Evolutionary conservation across 768 basidiomycete genomes (phyloP).

Genomic region (Pseudohyphozyma bogoriensis): DNA sequence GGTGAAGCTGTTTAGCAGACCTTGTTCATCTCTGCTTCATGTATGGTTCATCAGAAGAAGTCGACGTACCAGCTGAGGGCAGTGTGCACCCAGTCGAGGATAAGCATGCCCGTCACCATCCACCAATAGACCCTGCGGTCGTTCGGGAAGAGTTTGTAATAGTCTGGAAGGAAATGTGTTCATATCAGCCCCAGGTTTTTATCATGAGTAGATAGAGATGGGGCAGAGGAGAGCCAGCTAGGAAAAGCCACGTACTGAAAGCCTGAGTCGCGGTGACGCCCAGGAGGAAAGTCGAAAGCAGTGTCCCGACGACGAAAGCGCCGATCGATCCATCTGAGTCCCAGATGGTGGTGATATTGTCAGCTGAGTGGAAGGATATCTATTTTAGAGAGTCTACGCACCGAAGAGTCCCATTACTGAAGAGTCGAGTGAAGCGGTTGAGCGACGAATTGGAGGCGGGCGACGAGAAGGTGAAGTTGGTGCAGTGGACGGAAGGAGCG

Average conservation of each 20-base stretch:
- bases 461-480: too few species aligned
- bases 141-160: constrained; percentile 4
- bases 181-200: background rate
- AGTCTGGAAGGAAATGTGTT: background rate
- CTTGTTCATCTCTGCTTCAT: background rate
- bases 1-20: background rate
- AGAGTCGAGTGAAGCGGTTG: too few species aligned
- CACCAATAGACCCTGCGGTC: constrained; percentile 10
- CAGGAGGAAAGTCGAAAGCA: constrained; percentile 8
- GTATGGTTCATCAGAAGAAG: background rate
- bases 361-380: too few species aligned
- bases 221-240: background rate
- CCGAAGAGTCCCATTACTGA: too few species aligned
- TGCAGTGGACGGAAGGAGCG: too few species aligned
- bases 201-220: background rate
- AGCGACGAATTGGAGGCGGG: too few species aligned
- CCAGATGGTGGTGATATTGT: background rate
- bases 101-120: constrained; percentile 2
- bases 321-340: constrained; percentile 1
- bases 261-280: constrained; percentile 11
- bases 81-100: constrained; percentile 12
- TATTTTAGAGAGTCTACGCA: too few species aligned
- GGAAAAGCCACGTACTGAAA: background rate
- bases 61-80: background rate
- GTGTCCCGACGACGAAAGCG: constrained; percentile 9